These are phyloP conservation scores for Tetrapyrgos nigripes DNA, from an alignment of 1,284 basidiomycete species.

Conservation along the genomic window DNA sequence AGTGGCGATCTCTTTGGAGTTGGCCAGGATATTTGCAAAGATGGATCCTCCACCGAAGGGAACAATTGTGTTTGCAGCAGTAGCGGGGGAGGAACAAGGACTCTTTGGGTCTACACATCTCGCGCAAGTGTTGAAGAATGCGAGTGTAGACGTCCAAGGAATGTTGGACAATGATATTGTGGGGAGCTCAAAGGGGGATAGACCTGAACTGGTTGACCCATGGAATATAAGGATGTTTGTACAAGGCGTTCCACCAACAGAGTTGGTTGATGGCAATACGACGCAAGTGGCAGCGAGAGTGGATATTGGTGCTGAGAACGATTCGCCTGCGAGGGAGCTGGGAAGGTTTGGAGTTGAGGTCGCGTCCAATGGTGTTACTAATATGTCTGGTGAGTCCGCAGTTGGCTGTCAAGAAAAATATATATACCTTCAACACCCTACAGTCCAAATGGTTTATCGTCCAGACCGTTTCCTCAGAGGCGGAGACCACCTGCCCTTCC, in stretches of 20 bases:
- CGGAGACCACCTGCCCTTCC: constrained; percentile 60
- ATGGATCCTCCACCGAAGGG: constrained; percentile 57
- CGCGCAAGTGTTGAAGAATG: constrained; percentile 46
- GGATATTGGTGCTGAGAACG: constrained; percentile 57
- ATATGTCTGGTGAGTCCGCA: constrained; percentile 49
- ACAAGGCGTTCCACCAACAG: constrained; percentile 52
- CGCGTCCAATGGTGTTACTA: constrained; percentile 48
- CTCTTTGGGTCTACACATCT: constrained; percentile 54
- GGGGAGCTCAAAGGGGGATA: constrained; percentile 35
- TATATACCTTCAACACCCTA: background rate
- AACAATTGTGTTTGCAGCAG: constrained; percentile 56
- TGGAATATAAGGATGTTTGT: constrained; percentile 56
- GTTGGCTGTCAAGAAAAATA: background rate
- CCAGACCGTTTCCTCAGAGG: constrained; percentile 52
- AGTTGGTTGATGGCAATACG: constrained; percentile 40
- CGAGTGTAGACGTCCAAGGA: constrained; percentile 56
- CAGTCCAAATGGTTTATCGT: constrained; percentile 19
- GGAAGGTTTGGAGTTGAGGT: constrained; percentile 57
- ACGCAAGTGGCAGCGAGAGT: constrained; percentile 40
- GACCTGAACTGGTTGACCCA: constrained; percentile 36
- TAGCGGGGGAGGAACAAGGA: constrained; percentile 59
- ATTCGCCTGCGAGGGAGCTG: constrained; percentile 55
- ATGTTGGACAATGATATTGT: constrained; percentile 55
- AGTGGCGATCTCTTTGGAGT: constrained; percentile 57
- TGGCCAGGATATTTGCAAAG: constrained; percentile 54